phyloP scores from a whole-genome alignment of 2,329 filamentous ascomycete species.

The Pseudocercospora crystallina region DNA sequence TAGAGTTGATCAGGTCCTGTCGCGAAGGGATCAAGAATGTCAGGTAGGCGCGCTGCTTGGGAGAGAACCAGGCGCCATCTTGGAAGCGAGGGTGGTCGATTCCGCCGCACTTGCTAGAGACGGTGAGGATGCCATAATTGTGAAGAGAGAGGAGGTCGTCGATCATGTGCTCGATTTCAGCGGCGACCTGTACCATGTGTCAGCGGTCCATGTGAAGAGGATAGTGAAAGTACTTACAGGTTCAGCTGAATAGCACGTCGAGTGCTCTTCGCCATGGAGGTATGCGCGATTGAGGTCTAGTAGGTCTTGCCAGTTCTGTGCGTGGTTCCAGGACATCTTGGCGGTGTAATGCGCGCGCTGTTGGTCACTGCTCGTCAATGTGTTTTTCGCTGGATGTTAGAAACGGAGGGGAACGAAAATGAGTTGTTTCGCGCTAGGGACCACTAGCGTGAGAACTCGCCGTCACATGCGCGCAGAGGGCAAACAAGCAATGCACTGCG shows the following conservation, averaged over 20 bases:
- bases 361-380: no score
- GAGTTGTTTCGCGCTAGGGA: no score
- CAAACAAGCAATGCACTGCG: no score
- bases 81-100: background rate
- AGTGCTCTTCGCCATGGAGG: background rate
- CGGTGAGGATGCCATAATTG: background rate
- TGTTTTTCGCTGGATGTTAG: no score
- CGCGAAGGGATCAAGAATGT: background rate
- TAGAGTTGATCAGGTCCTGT: no score
- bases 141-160: background rate
- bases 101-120: background rate
- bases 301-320: background rate
- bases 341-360: no score
- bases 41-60: constrained; percentile 1
- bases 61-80: background rate
- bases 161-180: background rate
- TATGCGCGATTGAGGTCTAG: constrained; percentile 2
- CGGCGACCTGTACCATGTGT: no score
- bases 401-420: no score
- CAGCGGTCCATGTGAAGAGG: no score
- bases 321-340: constrained; percentile 5
- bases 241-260: background rate
- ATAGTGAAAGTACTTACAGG: background rate
- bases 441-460: no score
- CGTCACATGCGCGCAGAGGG: no score